Evolutionary conservation across 768 basidiomycete genomes (phyloP).

Genomic region (Calocybe gangraenosa): DNA sequence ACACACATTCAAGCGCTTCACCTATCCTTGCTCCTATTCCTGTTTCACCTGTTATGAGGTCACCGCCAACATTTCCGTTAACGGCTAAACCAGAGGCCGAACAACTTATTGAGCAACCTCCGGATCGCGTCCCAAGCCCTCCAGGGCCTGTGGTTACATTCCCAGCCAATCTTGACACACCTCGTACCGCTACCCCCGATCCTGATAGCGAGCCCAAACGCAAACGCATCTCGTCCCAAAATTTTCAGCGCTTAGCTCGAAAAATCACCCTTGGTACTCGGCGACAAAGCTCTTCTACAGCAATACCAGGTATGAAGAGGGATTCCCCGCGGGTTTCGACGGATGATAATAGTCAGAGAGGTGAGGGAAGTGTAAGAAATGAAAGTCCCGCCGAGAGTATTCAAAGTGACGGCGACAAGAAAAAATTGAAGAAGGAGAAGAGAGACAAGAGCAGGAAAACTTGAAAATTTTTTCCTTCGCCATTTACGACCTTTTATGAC

Average conservation of each 20-base stretch:
- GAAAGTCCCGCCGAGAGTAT: slow-evolving; percentile 59
- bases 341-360: slow-evolving; percentile 39
- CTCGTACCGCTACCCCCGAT: slow-evolving; percentile 71
- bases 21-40: slow-evolving; percentile 12
- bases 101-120: slow-evolving; percentile 11
- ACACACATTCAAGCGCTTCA: slow-evolving; percentile 12
- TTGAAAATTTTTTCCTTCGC: slow-evolving; percentile 16
- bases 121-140: slow-evolving; percentile 14
- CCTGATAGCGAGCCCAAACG: slow-evolving; percentile 72
- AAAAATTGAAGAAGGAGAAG: slow-evolving; percentile 52
- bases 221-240: slow-evolving; percentile 79
- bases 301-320: slow-evolving; percentile 49
- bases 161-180: slow-evolving; percentile 50
- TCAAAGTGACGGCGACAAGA: slow-evolving; percentile 44
- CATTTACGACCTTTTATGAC: slow-evolving; percentile 24
- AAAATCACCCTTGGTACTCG: slow-evolving; percentile 64
- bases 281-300: slow-evolving; percentile 50
- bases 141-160: slow-evolving; percentile 59
- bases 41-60: slow-evolving; percentile 8
- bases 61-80: slow-evolving; percentile 31
- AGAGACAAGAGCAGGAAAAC: slow-evolving; percentile 54
- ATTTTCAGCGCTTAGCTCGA: slow-evolving; percentile 77
- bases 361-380: slow-evolving; percentile 36
- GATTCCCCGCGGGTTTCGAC: slow-evolving; percentile 41
- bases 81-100: slow-evolving; percentile 14